phyloP scores from a whole-genome alignment of 1,284 basidiomycete species.

The Omphalotus olearius region DNA sequence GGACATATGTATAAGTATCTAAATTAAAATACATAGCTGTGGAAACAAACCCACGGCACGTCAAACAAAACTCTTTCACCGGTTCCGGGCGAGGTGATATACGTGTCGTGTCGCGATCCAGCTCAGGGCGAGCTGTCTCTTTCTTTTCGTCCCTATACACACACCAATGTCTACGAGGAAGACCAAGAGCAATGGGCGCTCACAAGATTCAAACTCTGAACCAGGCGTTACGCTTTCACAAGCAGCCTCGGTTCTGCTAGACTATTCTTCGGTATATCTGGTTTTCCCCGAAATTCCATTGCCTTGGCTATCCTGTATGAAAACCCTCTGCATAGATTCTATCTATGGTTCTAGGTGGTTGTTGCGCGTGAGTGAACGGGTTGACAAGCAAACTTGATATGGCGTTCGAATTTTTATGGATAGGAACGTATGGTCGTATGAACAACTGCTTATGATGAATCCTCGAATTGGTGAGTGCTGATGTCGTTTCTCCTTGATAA shows the following conservation, averaged over 20 bases:
- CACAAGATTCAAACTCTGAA: background rate
- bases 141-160: too few species aligned
- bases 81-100: too few species aligned
- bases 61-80: too few species aligned
- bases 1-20: too few species aligned
- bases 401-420: background rate
- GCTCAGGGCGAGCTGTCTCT: too few species aligned
- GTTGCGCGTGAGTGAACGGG: slow-evolving; percentile 55
- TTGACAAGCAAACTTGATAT: background rate
- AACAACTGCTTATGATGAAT: slow-evolving; percentile 67
- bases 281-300: background rate
- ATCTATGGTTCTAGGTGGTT: slow-evolving; percentile 72
- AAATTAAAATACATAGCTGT: too few species aligned
- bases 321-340: slow-evolving; percentile 28
- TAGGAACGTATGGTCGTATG: slow-evolving; percentile 70
- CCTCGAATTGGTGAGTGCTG: slow-evolving; percentile 56
- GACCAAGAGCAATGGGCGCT: too few species aligned
- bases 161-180: too few species aligned
- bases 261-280: slow-evolving; percentile 39
- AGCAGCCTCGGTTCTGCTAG: slow-evolving; percentile 37
- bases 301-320: background rate
- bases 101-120: too few species aligned
- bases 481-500: background rate
- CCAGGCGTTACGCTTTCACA: slow-evolving; percentile 22
- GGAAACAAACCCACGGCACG: too few species aligned